Evolutionary conservation across 192 early-diverging fungal species (phyloP), one percentile per base, ranked within the genome.

Genomic region (Haplosporangium gracile): DNA sequence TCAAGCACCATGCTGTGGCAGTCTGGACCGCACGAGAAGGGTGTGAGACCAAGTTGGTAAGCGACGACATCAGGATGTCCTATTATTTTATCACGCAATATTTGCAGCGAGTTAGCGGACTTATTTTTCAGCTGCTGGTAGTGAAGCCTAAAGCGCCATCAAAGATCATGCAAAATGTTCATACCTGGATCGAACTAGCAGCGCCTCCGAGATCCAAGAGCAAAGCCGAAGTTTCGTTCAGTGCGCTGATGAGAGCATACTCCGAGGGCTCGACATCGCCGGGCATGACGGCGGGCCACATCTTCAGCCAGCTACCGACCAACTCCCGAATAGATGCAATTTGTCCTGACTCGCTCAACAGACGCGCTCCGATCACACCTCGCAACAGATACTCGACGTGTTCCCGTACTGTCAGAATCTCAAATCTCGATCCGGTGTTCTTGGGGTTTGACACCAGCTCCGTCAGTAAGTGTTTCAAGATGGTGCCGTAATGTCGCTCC

Each of bases 271-370:
- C 85, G 6, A 83, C 39, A 40, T 92, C 85, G 51, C 88, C 90
- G 65, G 89, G 89, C 83, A 88, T 90, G 20, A 91, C 78, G 5
- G 92, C 85, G 6, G 90, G 89, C 90, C 91, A 93, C 20, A 78
- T 81, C 76, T 93, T 94, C 55, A 94, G 78, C 93, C 93, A 95
- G 7, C 89, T 87, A 18, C 80, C 90, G 2, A 90, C 84, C 9
- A 97, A 78, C 43, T 94, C 91, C 55, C 90, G 88, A 36, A 96
- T 89, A 20, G 94, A 95, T 34, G 80, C 83, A 39, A 94, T 83
- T 82, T 97, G 95, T 34, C 94, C 95, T n/a, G 93, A 89, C 80
- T 97, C 97, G 70, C 93, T 95, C 65, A 99, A 82, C 42, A 96
- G 82, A 74, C 92, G 85, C 24, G 92, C 93, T 20, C 95, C 96